Evolutionary conservation across 441 rosid genomes (phyloP).

Genomic region (Croton setiger): DNA sequence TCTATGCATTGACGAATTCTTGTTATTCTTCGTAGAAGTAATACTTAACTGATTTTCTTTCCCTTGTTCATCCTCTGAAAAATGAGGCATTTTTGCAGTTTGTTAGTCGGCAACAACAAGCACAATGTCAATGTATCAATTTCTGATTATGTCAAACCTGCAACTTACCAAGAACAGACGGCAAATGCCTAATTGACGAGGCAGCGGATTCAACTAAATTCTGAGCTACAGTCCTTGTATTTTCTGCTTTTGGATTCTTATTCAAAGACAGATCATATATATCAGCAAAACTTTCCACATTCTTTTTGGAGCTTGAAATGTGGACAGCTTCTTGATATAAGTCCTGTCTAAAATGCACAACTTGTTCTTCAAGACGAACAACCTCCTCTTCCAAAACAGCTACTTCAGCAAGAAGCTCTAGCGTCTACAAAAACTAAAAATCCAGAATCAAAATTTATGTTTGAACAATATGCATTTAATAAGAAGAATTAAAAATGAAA

Average conservation of each 20-base stretch:
- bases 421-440: constrained; percentile 47
- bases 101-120: neutral
- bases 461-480: neutral
- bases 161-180: constrained; percentile 34
- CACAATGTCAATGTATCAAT: neutral
- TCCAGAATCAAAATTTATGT: constrained; percentile 17
- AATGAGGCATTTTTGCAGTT: neutral
- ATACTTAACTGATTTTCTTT: constrained; percentile 41
- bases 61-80: constrained; percentile 31
- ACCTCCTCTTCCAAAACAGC: constrained; percentile 94
- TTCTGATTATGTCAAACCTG: neutral
- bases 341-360: constrained; percentile 62
- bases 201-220: constrained; percentile 25
- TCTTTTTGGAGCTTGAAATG: constrained; percentile 57
- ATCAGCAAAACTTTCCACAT: constrained; percentile 33
- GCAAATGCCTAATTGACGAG: constrained; percentile 21
- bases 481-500: neutral
- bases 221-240: constrained; percentile 24
- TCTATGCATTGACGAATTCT: constrained; percentile 27
- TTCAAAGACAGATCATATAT: constrained; percentile 20
- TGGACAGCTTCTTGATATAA: constrained; percentile 71
- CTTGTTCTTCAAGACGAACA: constrained; percentile 75
- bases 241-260: constrained; percentile 33
- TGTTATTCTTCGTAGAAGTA: constrained; percentile 33
- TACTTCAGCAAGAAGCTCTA: constrained; percentile 90